phyloP scores from a whole-genome alignment of 129 eudicot species.

The Flaveria robusta region DNA sequence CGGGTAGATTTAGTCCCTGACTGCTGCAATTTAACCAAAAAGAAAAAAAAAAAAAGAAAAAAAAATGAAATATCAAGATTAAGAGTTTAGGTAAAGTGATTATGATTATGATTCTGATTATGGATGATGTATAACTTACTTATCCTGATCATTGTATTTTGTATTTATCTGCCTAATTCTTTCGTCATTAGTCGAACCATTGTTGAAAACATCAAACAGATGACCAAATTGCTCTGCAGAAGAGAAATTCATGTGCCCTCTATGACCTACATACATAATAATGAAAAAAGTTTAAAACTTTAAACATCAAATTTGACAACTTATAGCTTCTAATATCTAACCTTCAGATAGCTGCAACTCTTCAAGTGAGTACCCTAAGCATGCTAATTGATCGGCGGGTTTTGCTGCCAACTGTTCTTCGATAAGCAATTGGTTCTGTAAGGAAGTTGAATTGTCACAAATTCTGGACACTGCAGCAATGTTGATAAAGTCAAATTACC shows the following conservation, averaged over 20 bases:
- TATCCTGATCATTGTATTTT: slow-evolving; percentile 54
- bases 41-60: not conserved
- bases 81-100: too few species aligned
- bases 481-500: slow-evolving; percentile 1
- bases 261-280: slow-evolving; percentile 26
- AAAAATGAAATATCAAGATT: not conserved
- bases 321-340: slow-evolving; percentile 26
- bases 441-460: slow-evolving; percentile 41
- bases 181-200: slow-evolving; percentile 44
- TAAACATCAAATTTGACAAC: not conserved
- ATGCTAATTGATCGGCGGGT: slow-evolving; percentile 31
- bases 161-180: slow-evolving; percentile 45
- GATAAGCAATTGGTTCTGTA: slow-evolving; percentile 49
- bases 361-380: slow-evolving; percentile 48
- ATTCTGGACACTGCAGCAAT: slow-evolving; percentile 42
- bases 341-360: slow-evolving; percentile 61
- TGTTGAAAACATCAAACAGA: slow-evolving; percentile 50
- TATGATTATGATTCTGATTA: too few species aligned
- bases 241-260: slow-evolving; percentile 43
- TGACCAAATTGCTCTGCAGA: slow-evolving; percentile 53
- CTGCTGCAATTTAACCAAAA: slow-evolving; percentile 36
- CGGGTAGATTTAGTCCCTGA: slow-evolving; percentile 56
- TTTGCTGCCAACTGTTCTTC: slow-evolving; percentile 52
- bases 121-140: slow-evolving; percentile 38
- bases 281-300: not conserved